Conservation (phyloP, 164 flowering plant species). For the Chimonanthus salicifolius region DNA sequence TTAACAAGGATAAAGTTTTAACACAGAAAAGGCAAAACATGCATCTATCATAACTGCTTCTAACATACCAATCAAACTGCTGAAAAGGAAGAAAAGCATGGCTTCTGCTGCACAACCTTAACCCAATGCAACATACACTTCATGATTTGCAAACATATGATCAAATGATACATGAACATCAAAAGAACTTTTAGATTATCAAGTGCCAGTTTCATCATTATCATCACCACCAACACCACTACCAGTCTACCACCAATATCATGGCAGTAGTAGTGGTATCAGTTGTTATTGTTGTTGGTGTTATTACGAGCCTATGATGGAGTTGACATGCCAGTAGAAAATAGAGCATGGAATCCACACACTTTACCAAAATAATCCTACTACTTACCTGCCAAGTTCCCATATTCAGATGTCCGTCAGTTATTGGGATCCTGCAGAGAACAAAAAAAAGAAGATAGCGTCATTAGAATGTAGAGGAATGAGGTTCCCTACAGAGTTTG, state of each 20-base stretch:
- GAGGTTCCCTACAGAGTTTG: not conserved
- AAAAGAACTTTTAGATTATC: not conserved
- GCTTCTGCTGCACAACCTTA: no score
- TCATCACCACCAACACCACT: no score
- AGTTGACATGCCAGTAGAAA: not conserved
- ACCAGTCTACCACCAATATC: no score
- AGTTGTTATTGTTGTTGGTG: not conserved
- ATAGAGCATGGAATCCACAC: not conserved
- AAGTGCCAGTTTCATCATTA: not conserved
- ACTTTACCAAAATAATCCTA: not conserved
- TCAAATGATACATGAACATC: no score
- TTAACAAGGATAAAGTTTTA: no score
- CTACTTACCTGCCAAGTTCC: constrained; percentile 94
- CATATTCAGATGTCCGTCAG: constrained; percentile 82
- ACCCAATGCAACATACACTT: no score
- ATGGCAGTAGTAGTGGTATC: not conserved
- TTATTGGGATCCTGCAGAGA: constrained; percentile 74
- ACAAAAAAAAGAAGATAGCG: not conserved
- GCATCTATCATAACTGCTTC: no score
- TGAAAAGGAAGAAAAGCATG: no score
- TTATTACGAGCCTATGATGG: no score
- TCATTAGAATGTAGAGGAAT: not conserved
- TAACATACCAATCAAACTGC: no score
- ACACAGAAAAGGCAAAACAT: no score
- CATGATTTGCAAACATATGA: no score